A percentile compares a stretch with the other conserved stretches of the same genome.
Conservation (phyloP, 331 rosid genomes). For the Stylosanthes scabra region DNA sequence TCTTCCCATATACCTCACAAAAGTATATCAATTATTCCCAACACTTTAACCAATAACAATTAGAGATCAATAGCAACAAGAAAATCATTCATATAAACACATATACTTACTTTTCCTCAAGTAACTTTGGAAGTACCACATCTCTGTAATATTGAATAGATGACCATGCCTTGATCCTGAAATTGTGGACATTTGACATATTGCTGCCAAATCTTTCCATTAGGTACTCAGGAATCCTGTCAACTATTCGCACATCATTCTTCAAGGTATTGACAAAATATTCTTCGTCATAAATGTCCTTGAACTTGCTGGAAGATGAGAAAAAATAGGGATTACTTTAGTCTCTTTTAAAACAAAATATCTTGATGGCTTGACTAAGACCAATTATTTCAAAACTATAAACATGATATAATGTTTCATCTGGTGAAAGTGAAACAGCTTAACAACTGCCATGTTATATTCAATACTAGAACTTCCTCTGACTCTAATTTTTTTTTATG, state of each 20-base stretch:
- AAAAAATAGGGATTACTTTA: constrained; percentile 48
- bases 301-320: constrained; percentile 76
- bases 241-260: constrained; percentile 87
- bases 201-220: constrained; percentile 98
- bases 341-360: constrained; percentile 27
- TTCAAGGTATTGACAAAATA: constrained; percentile 69
- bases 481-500: not conserved
- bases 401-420: constrained; percentile 30
- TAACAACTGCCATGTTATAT: not conserved
- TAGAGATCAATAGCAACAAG: constrained; percentile 25
- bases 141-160: constrained; percentile 83
- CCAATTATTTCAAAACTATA: constrained; percentile 12
- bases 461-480: constrained; percentile 16
- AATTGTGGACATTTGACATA: constrained; percentile 92
- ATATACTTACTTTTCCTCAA: constrained; percentile 88
- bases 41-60: constrained; percentile 9
- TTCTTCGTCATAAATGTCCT: constrained; percentile 89
- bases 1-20: constrained; percentile 26
- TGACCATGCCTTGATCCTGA: constrained; percentile 98
- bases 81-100: constrained; percentile 28
- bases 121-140: constrained; percentile 86
- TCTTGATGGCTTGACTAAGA: constrained; percentile 22
- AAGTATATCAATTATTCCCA: constrained; percentile 33
- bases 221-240: constrained; percentile 81
- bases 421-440: constrained; percentile 27